A percentile compares a stretch with the other conserved stretches of the same genome.
phyloP scores from a whole-genome alignment of 345 rosid species.

The Syzygium jambos region DNA sequence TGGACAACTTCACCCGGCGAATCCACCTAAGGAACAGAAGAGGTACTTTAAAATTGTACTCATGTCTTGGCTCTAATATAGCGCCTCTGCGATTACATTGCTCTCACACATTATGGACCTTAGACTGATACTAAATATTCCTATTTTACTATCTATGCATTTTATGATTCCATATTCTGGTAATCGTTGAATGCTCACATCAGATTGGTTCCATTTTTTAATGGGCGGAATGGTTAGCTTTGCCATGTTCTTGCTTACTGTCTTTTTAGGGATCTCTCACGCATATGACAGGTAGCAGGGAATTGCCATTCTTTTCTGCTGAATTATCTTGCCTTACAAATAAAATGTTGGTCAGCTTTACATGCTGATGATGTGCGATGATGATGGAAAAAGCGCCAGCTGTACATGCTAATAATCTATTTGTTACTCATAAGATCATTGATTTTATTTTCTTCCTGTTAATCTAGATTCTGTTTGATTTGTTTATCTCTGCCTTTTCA shows the following conservation, averaged over 20 bases:
- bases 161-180: background rate
- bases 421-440: background rate
- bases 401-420: background rate
- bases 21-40: conserved; percentile 25
- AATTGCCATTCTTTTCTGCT: background rate
- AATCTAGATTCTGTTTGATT: background rate
- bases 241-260: background rate
- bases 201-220: background rate
- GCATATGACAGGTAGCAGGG: background rate
- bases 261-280: background rate
- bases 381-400: background rate
- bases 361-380: background rate
- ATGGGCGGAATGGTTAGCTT: background rate
- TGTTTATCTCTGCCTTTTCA: background rate
- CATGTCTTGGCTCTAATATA: background rate
- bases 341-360: background rate
- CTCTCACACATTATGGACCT: background rate
- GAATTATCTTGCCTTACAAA: background rate
- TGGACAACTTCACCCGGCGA: conserved; percentile 10
- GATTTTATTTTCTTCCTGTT: background rate
- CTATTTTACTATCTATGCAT: background rate
- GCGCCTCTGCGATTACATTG: background rate
- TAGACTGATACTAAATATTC: background rate
- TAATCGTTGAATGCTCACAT: background rate
- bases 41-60: conserved; percentile 24